Evolutionary conservation across 345 rosid genomes (phyloP), one percentile per base, ranked within the genome.

Genomic region (Sisymbrium irio): DNA sequence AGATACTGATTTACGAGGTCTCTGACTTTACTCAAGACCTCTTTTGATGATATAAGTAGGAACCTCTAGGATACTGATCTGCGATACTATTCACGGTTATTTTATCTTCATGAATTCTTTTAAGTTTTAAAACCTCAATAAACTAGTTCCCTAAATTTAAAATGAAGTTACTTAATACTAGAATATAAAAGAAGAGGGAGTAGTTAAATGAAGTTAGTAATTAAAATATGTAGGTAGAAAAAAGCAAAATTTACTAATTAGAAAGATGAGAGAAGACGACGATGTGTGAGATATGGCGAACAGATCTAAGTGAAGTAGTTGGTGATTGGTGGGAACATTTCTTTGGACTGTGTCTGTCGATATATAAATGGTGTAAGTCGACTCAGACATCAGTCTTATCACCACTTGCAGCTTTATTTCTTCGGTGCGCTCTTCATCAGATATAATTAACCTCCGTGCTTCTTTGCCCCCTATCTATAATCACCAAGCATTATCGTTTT

Each of bases 401-500:
- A 7, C 75, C 70, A 76, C 79, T 76, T 62, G 79, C 64, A 62
- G 58, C 74, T 62, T 76, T 76, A 42, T 62, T 44, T 53, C 35
- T 69, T 62, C 4, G 62, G 79, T 76, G 79, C 79, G 74, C 69
- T 69, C 75, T 76, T 69, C 79, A 62, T 69, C 79, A 61, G 70
- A 69, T 69, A 44, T 54, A 76, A 69, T 14, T 67, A 47, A 65
- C 56, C 19, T 27, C 50, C 62, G 15, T 58, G 15, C 75, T 35
- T 44, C 50, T 65, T 55, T 62, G 25, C 30, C 59, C 58, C 59
- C 58, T 62, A 53, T 75, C 69, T 42, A 32, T 50, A 17, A 60
- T 68, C 69, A 61, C 49, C 45, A 37, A 35, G 14, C 49, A 55
- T 65, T 35, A 40, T 53, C 14, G 19, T 58, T 44, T 19, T 25